Evolutionary conservation across 805 yeast genomes (phyloP).

Genomic region (Ogataea trehalophila): DNA sequence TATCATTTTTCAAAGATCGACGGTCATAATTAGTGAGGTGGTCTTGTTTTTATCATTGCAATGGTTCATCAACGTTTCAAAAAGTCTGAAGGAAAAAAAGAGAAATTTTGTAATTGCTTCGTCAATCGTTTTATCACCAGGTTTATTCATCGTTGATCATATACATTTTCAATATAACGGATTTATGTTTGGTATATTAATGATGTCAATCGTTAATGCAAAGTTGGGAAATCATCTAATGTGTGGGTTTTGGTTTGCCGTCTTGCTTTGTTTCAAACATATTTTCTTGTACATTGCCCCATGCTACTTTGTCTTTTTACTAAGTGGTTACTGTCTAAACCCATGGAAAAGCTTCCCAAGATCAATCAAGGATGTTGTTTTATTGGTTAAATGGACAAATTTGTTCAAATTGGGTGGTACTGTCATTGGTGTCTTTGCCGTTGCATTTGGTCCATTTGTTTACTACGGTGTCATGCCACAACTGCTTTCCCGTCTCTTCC

Average conservation of each 20-base stretch:
- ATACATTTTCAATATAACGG: constrained; percentile 98
- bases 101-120: constrained; percentile 73
- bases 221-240: constrained; percentile 48
- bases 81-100: constrained; percentile 31
- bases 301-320: constrained; percentile 76
- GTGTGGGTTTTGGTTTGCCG: constrained; percentile 68
- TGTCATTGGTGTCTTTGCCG: constrained; percentile 54
- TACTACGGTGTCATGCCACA: constrained; percentile 58
- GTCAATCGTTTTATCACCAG: constrained; percentile 83
- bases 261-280: constrained; percentile 87
- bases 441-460: constrained; percentile 78
- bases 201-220: constrained; percentile 70
- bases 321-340: constrained; percentile 68
- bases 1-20: constrained; percentile 69
- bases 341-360: constrained; percentile 15
- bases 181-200: constrained; percentile 78
- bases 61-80: constrained; percentile 54
- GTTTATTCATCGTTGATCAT: constrained; percentile 85
- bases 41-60: constrained; percentile 67
- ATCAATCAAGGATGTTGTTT: constrained; percentile 13
- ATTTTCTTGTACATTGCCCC: constrained; percentile 92
- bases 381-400: constrained; percentile 47
- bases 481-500: constrained; percentile 69
- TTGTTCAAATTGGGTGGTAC: constrained; percentile 56
- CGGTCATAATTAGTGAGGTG: constrained; percentile 76